Evolutionary conservation across 176 grass and related monocot species (phyloP), one percentile per base, ranked within the genome.

Genomic region (Phragmites australis): DNA sequence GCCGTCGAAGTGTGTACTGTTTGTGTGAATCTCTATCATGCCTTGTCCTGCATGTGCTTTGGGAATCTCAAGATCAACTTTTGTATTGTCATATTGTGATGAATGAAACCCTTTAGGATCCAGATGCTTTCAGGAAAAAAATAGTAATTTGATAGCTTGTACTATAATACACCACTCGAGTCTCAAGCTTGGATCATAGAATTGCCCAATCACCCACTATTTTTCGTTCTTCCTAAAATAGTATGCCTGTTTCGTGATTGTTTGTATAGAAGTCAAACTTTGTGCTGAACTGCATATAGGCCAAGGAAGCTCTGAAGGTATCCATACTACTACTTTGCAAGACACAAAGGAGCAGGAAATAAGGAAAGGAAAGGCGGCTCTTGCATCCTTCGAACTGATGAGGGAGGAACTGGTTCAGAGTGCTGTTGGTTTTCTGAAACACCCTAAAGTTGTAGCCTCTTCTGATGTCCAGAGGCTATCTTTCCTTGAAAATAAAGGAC

Each of bases 401-500:
- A 93, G 91, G 81, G 91, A 93, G 61, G 91, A 93, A 2, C 39
- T 89, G 79, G 77, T 93, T 59, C 84, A 87, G 81, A 93, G 75
- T 57, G 87, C 91, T 43, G n/a, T 93, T 56, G 78, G 18, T 74
- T 93, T 93, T 75, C 87, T 93, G 58, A 78, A 65, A 51, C 91
- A 93, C 17, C 91, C 91, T 3, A 93, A 81, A 77, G 87, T 89
- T 16, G 42, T 83, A 18, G 67, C 77, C n/a, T 89, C 87, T 74
- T 83, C 87, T 0, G 77, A 87, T 59, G 73, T 56, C 9, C 76
- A 87, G 66, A 89, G 87, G 54, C 91, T 84, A 40, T 84, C 84
- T n/a, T 93, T 93, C 82, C 84, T 93, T 59, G 91, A 85, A 76
- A 89, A 89, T 50, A 93, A 93, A 50, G 87, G 91, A 49, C 84